phyloP scores from a whole-genome alignment of 2,329 filamentous ascomycete genomes.

The Trichophyton schoenleinii region DNA sequence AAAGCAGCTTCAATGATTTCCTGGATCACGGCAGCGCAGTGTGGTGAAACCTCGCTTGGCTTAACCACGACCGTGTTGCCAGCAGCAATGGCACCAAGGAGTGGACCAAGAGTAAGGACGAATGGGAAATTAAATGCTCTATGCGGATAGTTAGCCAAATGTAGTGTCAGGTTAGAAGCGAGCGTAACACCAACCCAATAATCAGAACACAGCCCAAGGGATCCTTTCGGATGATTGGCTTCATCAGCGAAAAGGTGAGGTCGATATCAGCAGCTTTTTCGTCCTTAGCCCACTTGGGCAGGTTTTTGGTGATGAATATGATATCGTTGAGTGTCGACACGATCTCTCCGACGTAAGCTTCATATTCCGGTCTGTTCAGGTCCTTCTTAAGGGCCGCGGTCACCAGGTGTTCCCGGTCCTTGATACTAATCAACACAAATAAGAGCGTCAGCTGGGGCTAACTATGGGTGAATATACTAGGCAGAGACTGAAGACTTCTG shows the following conservation, averaged over 20 bases:
- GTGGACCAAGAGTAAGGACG: conserved; percentile 62
- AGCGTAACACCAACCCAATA: conserved; percentile 50
- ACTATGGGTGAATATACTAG: not conserved
- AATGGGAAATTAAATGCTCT: conserved; percentile 88
- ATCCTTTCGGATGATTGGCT: conserved; percentile 69
- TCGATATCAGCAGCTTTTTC: conserved; percentile 61
- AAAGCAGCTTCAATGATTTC: conserved; percentile 64
- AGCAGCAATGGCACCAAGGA: conserved; percentile 81
- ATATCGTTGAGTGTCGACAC: conserved; percentile 72
- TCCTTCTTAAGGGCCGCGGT: conserved; percentile 65
- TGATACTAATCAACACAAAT: conserved; percentile 36
- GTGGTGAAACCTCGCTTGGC: conserved; percentile 71
- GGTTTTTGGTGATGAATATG: conserved; percentile 61
- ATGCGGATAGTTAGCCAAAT: conserved; percentile 5
- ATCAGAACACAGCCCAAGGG: conserved; percentile 72
- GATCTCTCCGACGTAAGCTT: conserved; percentile 62
- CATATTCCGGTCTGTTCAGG: conserved; percentile 63
- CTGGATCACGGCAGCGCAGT: conserved; percentile 64
- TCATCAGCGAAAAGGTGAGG: conserved; percentile 55
- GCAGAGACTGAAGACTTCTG: not conserved
- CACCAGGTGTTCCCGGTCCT: conserved; percentile 62
- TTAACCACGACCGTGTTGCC: conserved; percentile 86
- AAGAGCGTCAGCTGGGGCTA: not conserved
- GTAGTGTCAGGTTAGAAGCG: not conserved
- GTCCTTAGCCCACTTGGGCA: conserved; percentile 73